A percentile compares a stretch with the other conserved stretches of the same genome.
These are phyloP conservation scores for Fraxinus cuspidata DNA, from an alignment of 257 asterid species.

Conservation along the genomic window DNA sequence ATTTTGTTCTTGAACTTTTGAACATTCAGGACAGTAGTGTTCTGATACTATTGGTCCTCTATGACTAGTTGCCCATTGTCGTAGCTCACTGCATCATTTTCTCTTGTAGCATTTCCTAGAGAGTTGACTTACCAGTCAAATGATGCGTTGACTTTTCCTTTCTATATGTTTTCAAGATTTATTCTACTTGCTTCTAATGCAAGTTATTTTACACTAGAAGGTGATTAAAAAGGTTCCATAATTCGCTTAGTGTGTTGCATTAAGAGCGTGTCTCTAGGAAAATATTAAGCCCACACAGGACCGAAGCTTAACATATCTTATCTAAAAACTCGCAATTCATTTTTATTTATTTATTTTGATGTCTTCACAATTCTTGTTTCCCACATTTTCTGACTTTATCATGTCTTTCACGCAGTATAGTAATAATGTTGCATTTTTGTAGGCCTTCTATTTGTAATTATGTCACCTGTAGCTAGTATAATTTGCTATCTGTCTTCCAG, in stretches of 20 bases:
- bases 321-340: background rate
- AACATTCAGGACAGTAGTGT: background rate
- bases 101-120: background rate
- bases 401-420: background rate
- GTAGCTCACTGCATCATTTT: background rate
- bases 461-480: constrained; percentile 20
- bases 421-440: background rate
- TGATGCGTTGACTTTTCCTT: background rate
- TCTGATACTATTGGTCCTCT: background rate
- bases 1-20: background rate
- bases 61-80: constrained; percentile 1
- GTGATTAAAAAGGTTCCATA: background rate
- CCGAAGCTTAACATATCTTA: background rate
- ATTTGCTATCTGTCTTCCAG: constrained; percentile 46
- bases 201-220: background rate
- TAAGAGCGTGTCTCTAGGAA: background rate
- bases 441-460: constrained; percentile 11
- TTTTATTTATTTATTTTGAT: background rate
- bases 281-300: background rate
- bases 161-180: background rate
- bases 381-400: background rate
- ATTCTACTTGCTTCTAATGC: background rate
- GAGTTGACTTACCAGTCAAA: background rate
- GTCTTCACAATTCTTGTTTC: background rate
- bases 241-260: background rate